Evolutionary conservation across 352 stramenopile species (phyloP).

Genomic region (Phytophthora fragariae): DNA sequence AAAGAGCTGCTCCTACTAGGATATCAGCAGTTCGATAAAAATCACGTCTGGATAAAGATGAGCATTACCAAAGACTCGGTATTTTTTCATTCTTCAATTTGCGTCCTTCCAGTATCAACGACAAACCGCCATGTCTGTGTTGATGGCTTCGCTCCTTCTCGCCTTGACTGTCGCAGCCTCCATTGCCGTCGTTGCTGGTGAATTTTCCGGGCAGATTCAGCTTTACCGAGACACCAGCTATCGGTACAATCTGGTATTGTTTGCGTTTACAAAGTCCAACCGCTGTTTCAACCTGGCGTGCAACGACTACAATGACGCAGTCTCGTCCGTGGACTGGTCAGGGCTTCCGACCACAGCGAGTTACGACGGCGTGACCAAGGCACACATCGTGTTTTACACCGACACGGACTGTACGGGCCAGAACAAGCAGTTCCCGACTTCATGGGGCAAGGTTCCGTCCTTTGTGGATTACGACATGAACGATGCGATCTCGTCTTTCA

Average conservation of each 20-base stretch:
- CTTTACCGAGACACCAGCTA: constrained; percentile 29
- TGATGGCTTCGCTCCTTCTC: not conserved
- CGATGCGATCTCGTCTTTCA: constrained; percentile 23
- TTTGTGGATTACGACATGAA: constrained; percentile 25
- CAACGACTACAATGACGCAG: constrained; percentile 9
- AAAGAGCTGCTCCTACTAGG: not conserved
- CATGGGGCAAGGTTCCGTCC: not conserved
- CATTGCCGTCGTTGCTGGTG: not conserved
- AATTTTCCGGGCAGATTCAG: constrained; percentile 14
- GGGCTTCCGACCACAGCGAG: constrained; percentile 12
- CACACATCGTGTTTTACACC: constrained; percentile 24
- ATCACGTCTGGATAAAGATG: not conserved
- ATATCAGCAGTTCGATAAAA: not conserved
- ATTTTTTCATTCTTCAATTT: constrained; percentile 1
- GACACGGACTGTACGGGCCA: constrained; percentile 15
- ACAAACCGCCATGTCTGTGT: not conserved
- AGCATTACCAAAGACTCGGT: not conserved
- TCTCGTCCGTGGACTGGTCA: constrained; percentile 33
- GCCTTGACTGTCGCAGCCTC: not conserved
- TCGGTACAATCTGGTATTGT: constrained; percentile 12
- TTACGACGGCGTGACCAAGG: constrained; percentile 8
- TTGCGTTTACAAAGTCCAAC: constrained; percentile 23
- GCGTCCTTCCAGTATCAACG: not conserved
- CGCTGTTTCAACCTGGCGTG: constrained; percentile 31
- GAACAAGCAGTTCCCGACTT: constrained; percentile 24